phyloP scores from a whole-genome alignment of 2,329 filamentous ascomycete species.

The Fusarium robinianum region DNA sequence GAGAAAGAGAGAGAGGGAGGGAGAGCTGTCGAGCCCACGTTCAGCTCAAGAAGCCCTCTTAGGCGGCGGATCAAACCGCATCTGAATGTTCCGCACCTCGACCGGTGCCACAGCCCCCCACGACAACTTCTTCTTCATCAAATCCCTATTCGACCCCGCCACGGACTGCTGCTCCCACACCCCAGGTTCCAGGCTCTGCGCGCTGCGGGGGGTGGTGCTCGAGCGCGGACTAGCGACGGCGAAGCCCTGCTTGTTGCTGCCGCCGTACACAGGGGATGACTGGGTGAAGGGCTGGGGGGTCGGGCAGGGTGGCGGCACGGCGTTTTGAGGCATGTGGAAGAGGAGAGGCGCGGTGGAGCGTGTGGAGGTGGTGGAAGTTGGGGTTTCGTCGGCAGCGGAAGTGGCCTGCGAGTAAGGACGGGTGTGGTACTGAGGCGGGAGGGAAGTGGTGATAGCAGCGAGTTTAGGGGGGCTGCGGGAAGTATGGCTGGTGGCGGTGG shows the following conservation, averaged over 20 bases:
- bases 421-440: slow-evolving; percentile 24
- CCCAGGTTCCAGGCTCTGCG: too few relatives aligned
- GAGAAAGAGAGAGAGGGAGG: not conserved
- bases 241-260: too few relatives aligned
- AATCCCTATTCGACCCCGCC: slow-evolving; percentile 11
- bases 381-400: slow-evolving; percentile 35
- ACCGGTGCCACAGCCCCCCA: slow-evolving; percentile 41
- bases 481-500: slow-evolving; percentile 6
- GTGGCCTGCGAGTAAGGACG: slow-evolving; percentile 17
- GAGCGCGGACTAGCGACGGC: slow-evolving; percentile 28
- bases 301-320: slow-evolving; percentile 36
- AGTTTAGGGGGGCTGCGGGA: slow-evolving; percentile 15
- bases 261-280: too few relatives aligned
- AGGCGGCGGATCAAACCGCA: slow-evolving; percentile 48
- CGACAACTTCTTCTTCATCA: slow-evolving; percentile 29
- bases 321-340: slow-evolving; percentile 33
- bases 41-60: slow-evolving; percentile 21
- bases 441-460: slow-evolving; percentile 23
- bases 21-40: not conserved
- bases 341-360: slow-evolving; percentile 45
- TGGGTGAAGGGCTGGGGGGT: slow-evolving; percentile 27
- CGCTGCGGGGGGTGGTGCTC: slow-evolving; percentile 14
- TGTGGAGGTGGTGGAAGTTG: slow-evolving; percentile 41
- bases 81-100: slow-evolving; percentile 44
- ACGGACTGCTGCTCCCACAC: slow-evolving; percentile 26